Percentiles rank a stretch among this genome's conserved stretches.
Evolutionary conservation across 164 flowering plant species (phyloP).

Genomic region (Piper betle): DNA sequence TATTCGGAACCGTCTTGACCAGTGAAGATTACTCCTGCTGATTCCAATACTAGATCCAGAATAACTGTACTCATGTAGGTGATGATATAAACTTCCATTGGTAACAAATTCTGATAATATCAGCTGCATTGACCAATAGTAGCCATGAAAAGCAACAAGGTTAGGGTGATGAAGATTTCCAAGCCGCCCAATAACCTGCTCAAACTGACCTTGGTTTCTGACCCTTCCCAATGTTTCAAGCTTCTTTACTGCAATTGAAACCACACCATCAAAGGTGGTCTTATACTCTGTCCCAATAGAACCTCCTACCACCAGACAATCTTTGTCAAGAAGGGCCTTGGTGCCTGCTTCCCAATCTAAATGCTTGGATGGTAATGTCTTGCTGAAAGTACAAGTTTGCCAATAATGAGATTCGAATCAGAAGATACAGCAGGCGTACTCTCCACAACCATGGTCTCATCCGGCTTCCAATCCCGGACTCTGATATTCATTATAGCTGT

Average conservation of each 20-base stretch:
- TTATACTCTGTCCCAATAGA: constrained; percentile 78
- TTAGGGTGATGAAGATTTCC: constrained; percentile 66
- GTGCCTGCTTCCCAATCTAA: constrained; percentile 98
- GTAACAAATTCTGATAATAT: constrained; percentile 69
- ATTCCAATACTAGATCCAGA: constrained; percentile 53
- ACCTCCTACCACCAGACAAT: constrained; percentile 72
- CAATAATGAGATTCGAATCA: constrained; percentile 71
- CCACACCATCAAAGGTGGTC: constrained; percentile 71
- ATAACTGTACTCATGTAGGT: constrained; percentile 48
- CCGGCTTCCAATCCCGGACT: constrained; percentile 53
- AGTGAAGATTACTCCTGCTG: constrained; percentile 41
- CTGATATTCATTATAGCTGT: constrained; percentile 52
- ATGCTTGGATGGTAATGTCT: constrained; percentile 77
- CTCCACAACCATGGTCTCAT: constrained; percentile 33
- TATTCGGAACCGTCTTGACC: constrained; percentile 76
- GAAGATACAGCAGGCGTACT: constrained; percentile 67
- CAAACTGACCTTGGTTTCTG: constrained; percentile 86
- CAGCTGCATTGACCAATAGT: constrained; percentile 91
- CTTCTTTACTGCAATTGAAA: constrained; percentile 89
- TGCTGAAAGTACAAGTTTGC: constrained; percentile 91
- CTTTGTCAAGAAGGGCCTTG: constrained; percentile 85
- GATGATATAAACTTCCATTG: constrained; percentile 71
- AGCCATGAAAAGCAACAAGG: constrained; percentile 74
- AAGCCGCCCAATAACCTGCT: constrained; percentile 79
- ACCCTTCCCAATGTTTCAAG: constrained; percentile 83